Percentiles rank a stretch among this genome's conserved stretches.
These are phyloP conservation scores for Venturiaceae sp. DNA, from an alignment of 2,329 filamentous ascomycete genomes.

Conservation along the genomic window DNA sequence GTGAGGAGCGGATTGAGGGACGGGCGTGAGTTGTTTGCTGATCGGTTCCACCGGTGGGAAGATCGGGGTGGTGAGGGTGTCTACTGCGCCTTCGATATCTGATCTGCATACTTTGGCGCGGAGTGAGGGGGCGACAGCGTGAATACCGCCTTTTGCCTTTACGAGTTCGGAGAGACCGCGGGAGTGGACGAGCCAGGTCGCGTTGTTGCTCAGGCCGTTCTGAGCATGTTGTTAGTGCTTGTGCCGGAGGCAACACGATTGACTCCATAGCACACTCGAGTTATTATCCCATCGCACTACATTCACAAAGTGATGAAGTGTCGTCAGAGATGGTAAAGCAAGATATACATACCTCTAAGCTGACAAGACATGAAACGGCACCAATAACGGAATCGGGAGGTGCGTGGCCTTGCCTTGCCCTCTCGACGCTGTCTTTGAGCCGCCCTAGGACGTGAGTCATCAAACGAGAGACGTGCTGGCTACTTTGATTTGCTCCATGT, in stretches of 20 bases:
- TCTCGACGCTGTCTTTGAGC: neutral
- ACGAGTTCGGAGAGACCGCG: neutral
- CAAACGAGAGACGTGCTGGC: neutral
- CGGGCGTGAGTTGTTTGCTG: neutral
- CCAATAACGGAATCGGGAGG: neutral
- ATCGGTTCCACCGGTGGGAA: neutral
- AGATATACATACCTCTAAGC: neutral
- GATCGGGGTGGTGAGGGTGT: neutral
- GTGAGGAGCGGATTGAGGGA: neutral
- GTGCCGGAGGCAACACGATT: no score
- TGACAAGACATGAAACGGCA: constrained; percentile 4
- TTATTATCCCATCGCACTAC: no score
- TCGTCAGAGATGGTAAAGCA: no score
- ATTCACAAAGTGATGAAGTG: no score
- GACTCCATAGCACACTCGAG: no score
- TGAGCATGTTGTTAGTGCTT: no score
- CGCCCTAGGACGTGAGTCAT: neutral
- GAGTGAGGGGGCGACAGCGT: neutral
- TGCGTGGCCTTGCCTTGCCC: neutral
- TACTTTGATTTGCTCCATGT: neutral
- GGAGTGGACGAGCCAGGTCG: neutral
- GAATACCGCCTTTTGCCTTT: neutral
- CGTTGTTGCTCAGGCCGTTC: neutral
- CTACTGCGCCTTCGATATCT: constrained; percentile 1
- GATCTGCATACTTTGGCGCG: neutral